phyloP scores from a whole-genome alignment of 2,329 filamentous ascomycete species.

The Calonectria hongkongensis region DNA sequence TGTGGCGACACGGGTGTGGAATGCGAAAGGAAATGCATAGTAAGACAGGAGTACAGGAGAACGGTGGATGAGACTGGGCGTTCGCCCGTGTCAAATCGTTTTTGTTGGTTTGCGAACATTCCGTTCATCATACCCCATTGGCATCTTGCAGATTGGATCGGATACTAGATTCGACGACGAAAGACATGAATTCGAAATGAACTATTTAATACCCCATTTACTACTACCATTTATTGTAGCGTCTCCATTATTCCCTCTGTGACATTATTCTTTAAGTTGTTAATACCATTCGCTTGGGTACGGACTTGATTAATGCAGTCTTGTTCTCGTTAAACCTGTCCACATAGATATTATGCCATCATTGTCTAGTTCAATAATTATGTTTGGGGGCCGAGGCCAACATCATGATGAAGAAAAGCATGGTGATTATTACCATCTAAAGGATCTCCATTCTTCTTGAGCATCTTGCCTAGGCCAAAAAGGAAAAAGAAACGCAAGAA shows the following conservation, averaged over 20 bases:
- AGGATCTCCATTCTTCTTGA: too few species aligned
- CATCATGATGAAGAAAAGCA: too few species aligned
- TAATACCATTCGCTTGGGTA: too few species aligned
- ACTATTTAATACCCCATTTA: conserved; percentile 45
- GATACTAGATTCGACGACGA: conserved; percentile 54
- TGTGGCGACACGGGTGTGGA: conserved; percentile 55
- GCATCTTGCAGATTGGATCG: conserved; percentile 55
- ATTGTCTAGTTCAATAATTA: too few species aligned
- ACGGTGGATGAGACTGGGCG: conserved; percentile 48
- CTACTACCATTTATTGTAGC: background rate
- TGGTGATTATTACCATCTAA: too few species aligned
- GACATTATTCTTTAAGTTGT: background rate
- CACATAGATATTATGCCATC: too few species aligned
- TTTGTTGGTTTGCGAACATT: conserved; percentile 55
- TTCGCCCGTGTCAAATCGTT: conserved; percentile 46
- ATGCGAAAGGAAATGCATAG: conserved; percentile 57
- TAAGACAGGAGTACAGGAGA: conserved; percentile 55
- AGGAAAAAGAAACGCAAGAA: too few species aligned
- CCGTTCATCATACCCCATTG: conserved; percentile 55
- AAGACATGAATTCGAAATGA: conserved; percentile 51
- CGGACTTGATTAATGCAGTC: too few species aligned
- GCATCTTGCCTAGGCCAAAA: too few species aligned
- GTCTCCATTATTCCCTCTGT: background rate
- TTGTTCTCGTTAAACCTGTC: too few species aligned
- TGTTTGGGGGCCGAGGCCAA: too few species aligned